Evolutionary conservation across 345 rosid genomes (phyloP), one percentile per base, ranked within the genome.

Genomic region (Nephelium lappaceum): DNA sequence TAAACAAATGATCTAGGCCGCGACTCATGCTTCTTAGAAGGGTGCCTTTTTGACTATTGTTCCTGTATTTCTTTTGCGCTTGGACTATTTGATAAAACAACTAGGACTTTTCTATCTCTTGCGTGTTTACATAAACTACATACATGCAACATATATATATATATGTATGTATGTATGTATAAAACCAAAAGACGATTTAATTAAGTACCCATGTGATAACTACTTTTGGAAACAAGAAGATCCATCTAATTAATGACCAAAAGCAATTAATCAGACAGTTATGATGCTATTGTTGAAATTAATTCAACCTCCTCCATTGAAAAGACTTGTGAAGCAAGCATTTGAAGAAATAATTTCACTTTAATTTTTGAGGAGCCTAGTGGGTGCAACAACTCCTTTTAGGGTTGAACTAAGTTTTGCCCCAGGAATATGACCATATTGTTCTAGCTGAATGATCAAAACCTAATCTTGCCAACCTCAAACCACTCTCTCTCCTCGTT

Each of bases 391-490:
- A 78, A 91, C 92, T 88, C 36, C 16, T 57, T 39, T 39, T 23
- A 72, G 85, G 77, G 84, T 84, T 85, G 84, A 85, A 70, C 86
- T 11, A 78, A 85, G 78, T 70, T 77, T 57, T 74, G 51, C 70
- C 72, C 51, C 45, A 8, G 27, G 19, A 71, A 47, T 69, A 70
- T 43, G 62, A 66, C 82, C 77, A 67, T n/a, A n/a, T 65, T 73
- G 5, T 16, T 53, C 58, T 77, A 5, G 74, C 77, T 66, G 72
- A 83, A 31, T 31, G 36, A 84, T 85, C 81, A 83, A 87, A 89
- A 91, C 91, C 94, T 89, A 89, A 91, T 84, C 85, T 21, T 75
- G 87, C 92, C 91, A 83, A 89, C 90, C 90, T 76, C 58, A 80
- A 84, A 73, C 77, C 62, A 81, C 83, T 79, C 36, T 67, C 71